phyloP scores from a whole-genome alignment of 2,329 filamentous ascomycete genomes.

The Colletotrichum sp. region DNA sequence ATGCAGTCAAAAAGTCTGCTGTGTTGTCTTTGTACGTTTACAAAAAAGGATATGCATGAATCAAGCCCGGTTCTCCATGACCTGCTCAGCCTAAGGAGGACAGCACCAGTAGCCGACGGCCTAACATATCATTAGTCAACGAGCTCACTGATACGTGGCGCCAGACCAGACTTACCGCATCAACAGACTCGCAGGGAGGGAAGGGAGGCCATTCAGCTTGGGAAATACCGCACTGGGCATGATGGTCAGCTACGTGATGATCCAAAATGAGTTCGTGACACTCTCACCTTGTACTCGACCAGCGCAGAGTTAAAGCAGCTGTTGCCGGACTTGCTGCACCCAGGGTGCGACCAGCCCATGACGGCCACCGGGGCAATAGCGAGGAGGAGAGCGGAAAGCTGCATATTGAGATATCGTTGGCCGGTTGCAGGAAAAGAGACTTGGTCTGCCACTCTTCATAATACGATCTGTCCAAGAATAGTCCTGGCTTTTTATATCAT shows the following conservation, averaged over 20 bases:
- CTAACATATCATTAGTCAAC: not conserved
- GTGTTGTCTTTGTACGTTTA: not conserved
- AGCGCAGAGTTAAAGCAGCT: not conserved
- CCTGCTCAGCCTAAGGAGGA: not conserved
- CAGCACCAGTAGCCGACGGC: not conserved
- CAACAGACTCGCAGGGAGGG: not conserved
- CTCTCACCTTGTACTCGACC: not conserved
- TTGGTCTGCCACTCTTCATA: not conserved
- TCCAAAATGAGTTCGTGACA: not conserved
- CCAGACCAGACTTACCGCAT: not conserved
- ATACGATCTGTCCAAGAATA: not conserved
- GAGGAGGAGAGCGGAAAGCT: not conserved
- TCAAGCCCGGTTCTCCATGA: accelerated
- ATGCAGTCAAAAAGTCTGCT: accelerated
- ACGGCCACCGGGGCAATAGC: not conserved
- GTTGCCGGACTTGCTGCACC: not conserved
- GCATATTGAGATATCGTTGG: not conserved
- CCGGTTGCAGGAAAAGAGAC: not conserved
- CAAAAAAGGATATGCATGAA: not conserved
- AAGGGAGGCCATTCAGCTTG: not conserved
- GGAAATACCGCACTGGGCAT: not conserved
- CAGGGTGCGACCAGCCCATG: not conserved
- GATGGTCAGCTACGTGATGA: not conserved
- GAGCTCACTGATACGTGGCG: no score
- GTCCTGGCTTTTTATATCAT: not conserved